A percentile compares a stretch with the other conserved stretches of the same genome.
phyloP scores from a whole-genome alignment of 441 rosid species.

The Manihot esculenta region DNA sequence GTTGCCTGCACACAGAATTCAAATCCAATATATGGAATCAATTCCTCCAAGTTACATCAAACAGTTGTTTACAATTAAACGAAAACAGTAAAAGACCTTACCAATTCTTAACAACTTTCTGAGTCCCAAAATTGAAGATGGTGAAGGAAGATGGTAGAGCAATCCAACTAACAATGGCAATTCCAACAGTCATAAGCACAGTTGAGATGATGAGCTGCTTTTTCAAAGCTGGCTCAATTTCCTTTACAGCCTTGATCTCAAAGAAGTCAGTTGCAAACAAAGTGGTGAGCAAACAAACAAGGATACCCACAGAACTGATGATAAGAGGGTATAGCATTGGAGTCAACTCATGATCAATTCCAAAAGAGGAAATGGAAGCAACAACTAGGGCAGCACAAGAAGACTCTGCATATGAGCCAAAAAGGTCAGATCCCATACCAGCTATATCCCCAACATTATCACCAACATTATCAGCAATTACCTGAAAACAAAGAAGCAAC shows the following conservation, averaged over 20 bases:
- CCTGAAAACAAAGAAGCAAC: slow-evolving; percentile 29
- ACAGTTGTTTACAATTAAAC: not conserved
- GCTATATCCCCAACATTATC: slow-evolving; percentile 98
- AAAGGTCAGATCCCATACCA: slow-evolving; percentile 98
- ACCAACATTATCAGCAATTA: slow-evolving; percentile 96
- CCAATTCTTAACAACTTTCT: slow-evolving; percentile 88
- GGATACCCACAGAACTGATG: slow-evolving; percentile 75
- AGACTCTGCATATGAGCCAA: slow-evolving; percentile 91
- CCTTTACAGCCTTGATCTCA: slow-evolving; percentile 79
- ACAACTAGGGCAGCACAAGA: slow-evolving; percentile 91
- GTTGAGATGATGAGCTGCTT: slow-evolving; percentile 84
- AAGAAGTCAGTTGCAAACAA: slow-evolving; percentile 80
- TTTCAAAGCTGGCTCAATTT: slow-evolving; percentile 87
- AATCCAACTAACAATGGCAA: slow-evolving; percentile 71
- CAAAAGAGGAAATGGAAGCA: slow-evolving; percentile 93
- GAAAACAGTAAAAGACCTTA: slow-evolving; percentile 23
- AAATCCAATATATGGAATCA: slow-evolving; percentile 5
- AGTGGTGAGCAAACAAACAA: slow-evolving; percentile 82
- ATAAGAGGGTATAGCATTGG: slow-evolving; percentile 81
- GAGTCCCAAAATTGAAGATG: slow-evolving; percentile 80
- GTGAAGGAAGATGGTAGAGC: slow-evolving; percentile 85
- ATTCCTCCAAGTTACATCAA: not conserved
- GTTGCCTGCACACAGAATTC: slow-evolving; percentile 55
- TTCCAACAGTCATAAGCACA: slow-evolving; percentile 69
- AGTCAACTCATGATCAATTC: slow-evolving; percentile 75